phyloP scores from a whole-genome alignment of 805 yeast genomes.

The Diddensiella transvaalensis region DNA sequence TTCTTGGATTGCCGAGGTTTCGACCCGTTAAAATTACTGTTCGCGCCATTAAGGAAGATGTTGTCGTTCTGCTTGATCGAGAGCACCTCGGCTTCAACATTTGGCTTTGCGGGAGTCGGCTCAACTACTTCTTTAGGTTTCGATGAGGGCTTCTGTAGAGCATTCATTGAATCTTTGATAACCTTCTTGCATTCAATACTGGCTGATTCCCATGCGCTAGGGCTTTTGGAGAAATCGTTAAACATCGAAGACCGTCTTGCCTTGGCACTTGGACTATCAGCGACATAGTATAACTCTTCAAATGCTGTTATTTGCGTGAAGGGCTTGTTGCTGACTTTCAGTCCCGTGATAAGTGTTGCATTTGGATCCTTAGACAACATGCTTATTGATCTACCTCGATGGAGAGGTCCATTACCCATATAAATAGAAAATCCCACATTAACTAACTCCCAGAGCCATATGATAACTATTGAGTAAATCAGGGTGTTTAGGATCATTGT shows the following conservation, averaged over 20 bases:
- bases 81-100: slow-evolving; percentile 1
- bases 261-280: slow-evolving; percentile 24
- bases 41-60: slow-evolving; percentile 6
- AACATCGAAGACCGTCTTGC: slow-evolving; percentile 35
- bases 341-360: slow-evolving; percentile 38
- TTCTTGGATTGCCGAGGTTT: slow-evolving; percentile 8
- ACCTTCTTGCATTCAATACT: slow-evolving; percentile 24
- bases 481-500: slow-evolving; percentile 14
- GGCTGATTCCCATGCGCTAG: slow-evolving; percentile 35
- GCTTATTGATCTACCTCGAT: slow-evolving; percentile 30
- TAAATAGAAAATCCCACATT: slow-evolving; percentile 31
- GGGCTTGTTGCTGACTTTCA: slow-evolving; percentile 25
- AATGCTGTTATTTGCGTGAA: slow-evolving; percentile 36
- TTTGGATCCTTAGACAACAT: slow-evolving; percentile 32
- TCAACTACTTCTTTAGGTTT: not conserved
- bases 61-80: slow-evolving; percentile 4
- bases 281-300: slow-evolving; percentile 34
- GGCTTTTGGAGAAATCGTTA: slow-evolving; percentile 32
- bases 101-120: not conserved
- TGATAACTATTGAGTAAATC: slow-evolving; percentile 19
- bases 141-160: not conserved
- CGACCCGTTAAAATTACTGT: not conserved
- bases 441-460: slow-evolving; percentile 27
- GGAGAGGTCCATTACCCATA: slow-evolving; percentile 36
- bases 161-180: slow-evolving; percentile 15